Evolutionary conservation across 2,329 filamentous ascomycete genomes (phyloP), one percentile per base, ranked within the genome.

Genomic region (Neonectria faginata): DNA sequence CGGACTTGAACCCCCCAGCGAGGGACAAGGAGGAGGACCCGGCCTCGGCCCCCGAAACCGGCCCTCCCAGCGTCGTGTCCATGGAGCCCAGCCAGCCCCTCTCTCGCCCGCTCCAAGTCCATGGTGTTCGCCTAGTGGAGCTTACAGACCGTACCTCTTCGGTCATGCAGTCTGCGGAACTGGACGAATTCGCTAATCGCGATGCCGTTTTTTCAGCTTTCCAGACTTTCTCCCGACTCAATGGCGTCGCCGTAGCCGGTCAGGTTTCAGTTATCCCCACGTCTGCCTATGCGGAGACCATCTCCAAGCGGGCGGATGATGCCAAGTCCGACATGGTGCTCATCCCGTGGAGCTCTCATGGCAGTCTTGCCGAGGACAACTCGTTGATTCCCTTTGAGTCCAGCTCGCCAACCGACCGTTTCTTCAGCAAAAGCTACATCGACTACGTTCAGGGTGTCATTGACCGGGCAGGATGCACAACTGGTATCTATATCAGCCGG

Each of bases 141-240:
- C 86, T 98, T 12, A 97, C 93, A 0, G 94, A 97, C 72, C 93
- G 95, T 85, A 92, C 93, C 45, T 97, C 95, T 0, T 94, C 94
- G 18, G 95, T 97, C 72, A 98, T 98, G 95, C 91, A 93, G 72
- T 93, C 97, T 11, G 91, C 93, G 0, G 93, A 97, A 74, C 85
- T 91, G 3, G 91, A 94, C 42, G 92, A 96, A 53, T 86, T 89
- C 65, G 87, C 87, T 27, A 84, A 86, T 7, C 86, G 87, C 72
- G 95, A 98, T 73, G 93, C 95, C 0, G 90, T 98, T 4, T 89
- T 97, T 59, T 97, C 97, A 75, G 92, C 93, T 0, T 97, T 97
- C 85, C 89, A 92, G 52, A 93, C 93, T 0, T 94, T 97, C 71
- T 93, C 93, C 1, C 91, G 92, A 67, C 87, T 97, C 44, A 89